phyloP scores from a whole-genome alignment of 192 early-diverging fungal species.

The Podila verticillata region DNA sequence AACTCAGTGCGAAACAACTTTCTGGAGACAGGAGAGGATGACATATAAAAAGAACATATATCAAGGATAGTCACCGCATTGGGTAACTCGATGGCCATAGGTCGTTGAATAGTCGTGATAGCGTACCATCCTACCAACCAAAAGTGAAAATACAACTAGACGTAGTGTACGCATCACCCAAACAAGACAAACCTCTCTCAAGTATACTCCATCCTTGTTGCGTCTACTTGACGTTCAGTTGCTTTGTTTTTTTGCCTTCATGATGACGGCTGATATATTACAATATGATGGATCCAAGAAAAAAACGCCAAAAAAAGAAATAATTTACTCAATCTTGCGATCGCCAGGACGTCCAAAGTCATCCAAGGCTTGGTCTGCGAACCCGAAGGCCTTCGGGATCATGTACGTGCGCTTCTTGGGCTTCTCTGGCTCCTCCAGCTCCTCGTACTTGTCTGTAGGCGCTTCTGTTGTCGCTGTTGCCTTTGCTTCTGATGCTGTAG shows the following conservation, averaged over 20 bases:
- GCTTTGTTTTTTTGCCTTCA: background rate
- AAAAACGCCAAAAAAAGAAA: too few species aligned
- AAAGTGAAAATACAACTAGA: too few species aligned
- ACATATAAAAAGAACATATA: too few species aligned
- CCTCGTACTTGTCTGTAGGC: constrained; percentile 16
- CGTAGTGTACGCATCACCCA: too few species aligned
- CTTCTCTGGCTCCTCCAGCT: constrained; percentile 21
- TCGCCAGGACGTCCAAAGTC: constrained; percentile 47
- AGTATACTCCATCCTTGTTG: too few species aligned
- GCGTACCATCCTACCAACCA: too few species aligned
- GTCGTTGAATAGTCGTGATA: too few species aligned
- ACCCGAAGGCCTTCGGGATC: constrained; percentile 52
- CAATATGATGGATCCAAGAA: background rate
- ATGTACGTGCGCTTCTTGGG: constrained; percentile 46
- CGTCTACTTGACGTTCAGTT: too few species aligned
- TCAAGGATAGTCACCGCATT: too few species aligned
- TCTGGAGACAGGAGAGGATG: background rate
- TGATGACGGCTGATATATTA: too few species aligned
- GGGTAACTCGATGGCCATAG: too few species aligned
- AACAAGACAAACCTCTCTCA: too few species aligned
- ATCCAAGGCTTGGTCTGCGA: constrained; percentile 37
- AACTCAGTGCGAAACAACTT: background rate
- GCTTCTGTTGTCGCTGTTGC: background rate
- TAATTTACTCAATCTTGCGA: constrained; percentile 34
- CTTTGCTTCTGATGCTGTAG: background rate